phyloP scores from a whole-genome alignment of 2,329 filamentous ascomycete genomes.

The Fusarium sp. region DNA sequence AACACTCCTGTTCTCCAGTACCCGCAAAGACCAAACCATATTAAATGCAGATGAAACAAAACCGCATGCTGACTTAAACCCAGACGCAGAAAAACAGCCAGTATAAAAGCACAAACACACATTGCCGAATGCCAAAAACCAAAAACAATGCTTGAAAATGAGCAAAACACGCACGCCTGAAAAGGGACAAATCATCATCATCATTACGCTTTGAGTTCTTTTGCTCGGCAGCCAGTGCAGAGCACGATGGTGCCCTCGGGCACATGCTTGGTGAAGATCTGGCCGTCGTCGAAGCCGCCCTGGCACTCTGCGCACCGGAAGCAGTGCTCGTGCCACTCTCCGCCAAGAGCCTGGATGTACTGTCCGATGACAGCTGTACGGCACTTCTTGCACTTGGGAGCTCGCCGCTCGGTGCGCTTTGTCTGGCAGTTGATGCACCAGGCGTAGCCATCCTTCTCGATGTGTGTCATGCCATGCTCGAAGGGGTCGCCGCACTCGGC shows the following conservation, averaged over 20 bases:
- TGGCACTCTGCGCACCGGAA: conserved; percentile 80
- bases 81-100: conserved; percentile 6
- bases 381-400: conserved; percentile 89
- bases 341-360: conserved; percentile 87
- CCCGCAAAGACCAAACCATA: conserved; percentile 16
- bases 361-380: conserved; percentile 86
- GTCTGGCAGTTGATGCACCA: conserved; percentile 97
- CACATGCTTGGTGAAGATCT: conserved; percentile 70
- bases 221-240: conserved; percentile 70
- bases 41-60: conserved; percentile 15
- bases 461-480: conserved; percentile 73
- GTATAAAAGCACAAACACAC: conserved; percentile 8
- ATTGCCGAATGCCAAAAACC: not conserved
- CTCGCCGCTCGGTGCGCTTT: conserved; percentile 86
- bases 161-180: conserved; percentile 27
- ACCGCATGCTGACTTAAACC: conserved; percentile 16
- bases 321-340: conserved; percentile 93
- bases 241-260: conserved; percentile 63
- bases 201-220: conserved; percentile 66
- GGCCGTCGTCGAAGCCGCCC: conserved; percentile 71
- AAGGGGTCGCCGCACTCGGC: conserved; percentile 98
- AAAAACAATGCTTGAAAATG: conserved; percentile 16
- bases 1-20: conserved; percentile 10
- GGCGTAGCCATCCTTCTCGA: conserved; percentile 97
- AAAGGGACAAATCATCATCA: conserved; percentile 25